Evolutionary conservation across 306 rosid species (phyloP).

Genomic region (Rubus parviflorus): DNA sequence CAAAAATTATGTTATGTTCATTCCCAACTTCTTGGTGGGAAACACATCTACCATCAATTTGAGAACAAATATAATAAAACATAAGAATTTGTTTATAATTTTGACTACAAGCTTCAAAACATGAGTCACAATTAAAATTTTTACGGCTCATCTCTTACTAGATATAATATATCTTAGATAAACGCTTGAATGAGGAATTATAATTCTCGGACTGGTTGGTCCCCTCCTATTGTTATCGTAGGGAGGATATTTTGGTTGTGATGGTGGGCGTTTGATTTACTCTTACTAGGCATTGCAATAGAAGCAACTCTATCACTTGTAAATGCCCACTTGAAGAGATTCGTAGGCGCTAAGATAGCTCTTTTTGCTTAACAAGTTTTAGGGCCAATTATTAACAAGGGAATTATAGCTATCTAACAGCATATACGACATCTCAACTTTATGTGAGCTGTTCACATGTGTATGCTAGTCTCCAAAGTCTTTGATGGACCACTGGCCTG

Average conservation of each 20-base stretch:
- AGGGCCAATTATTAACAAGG: conserved; percentile 25
- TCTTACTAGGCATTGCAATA: conserved; percentile 8
- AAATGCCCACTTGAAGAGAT: conserved; percentile 26
- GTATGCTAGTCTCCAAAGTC: conserved; percentile 31
- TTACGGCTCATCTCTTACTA: no score
- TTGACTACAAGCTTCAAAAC: not conserved
- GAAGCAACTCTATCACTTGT: conserved; percentile 6
- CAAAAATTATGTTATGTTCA: conserved; percentile 26
- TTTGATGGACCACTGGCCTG: conserved; percentile 34
- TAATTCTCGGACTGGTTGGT: not conserved
- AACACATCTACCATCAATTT: conserved; percentile 33
- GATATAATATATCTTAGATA: not conserved
- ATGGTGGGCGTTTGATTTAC: not conserved
- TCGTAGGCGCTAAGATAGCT: conserved; percentile 31
- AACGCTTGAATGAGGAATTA: not conserved
- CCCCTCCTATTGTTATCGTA: not conserved
- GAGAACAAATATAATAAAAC: not conserved
- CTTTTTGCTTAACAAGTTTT: conserved; percentile 20
- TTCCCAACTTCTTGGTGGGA: conserved; percentile 37
- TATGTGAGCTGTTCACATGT: conserved; percentile 55
- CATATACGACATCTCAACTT: conserved; percentile 39
- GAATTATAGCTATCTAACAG: conserved; percentile 17
- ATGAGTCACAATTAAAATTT: not conserved
- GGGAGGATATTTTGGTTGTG: conserved; percentile 6
- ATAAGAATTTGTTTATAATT: no score